These are phyloP conservation scores for Fusarium camptoceras DNA, from an alignment of 2,329 filamentous ascomycete species.

Conservation along the genomic window DNA sequence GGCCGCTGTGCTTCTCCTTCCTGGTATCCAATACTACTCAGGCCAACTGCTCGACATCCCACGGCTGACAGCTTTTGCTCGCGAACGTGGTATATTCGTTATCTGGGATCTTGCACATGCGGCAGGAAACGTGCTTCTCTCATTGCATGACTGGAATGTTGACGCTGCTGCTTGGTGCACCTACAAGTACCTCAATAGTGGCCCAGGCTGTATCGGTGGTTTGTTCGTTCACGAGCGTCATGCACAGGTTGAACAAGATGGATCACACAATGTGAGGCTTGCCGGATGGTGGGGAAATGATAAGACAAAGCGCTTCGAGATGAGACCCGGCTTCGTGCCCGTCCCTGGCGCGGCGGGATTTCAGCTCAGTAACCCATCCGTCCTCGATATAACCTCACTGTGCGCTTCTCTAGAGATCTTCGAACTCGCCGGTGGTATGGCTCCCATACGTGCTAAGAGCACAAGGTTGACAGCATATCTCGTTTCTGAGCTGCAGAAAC, in stretches of 20 bases:
- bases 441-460: conserved; percentile 69
- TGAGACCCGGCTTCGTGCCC: conserved; percentile 81
- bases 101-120: conserved; percentile 89
- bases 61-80: conserved; percentile 79
- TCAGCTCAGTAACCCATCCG: conserved; percentile 80
- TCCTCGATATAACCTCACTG: conserved; percentile 78
- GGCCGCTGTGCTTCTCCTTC: conserved; percentile 79
- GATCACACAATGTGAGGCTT: conserved; percentile 70
- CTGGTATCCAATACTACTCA: conserved; percentile 87
- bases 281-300: conserved; percentile 87
- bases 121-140: conserved; percentile 79
- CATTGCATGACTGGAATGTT: conserved; percentile 84
- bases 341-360: conserved; percentile 81
- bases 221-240: conserved; percentile 82
- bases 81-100: conserved; percentile 72
- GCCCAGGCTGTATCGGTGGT: conserved; percentile 81
- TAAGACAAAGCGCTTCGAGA: conserved; percentile 76
- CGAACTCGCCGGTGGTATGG: conserved; percentile 65
- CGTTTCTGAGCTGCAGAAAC: conserved; percentile 66
- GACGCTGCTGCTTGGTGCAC: conserved; percentile 90
- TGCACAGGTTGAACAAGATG: conserved; percentile 60
- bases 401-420: conserved; percentile 74
- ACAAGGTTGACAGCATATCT: conserved; percentile 74
- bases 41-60: conserved; percentile 85
- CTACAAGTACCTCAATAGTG: conserved; percentile 89